phyloP scores from a whole-genome alignment of 1,284 basidiomycete species.

The Pseudozyma sp. region DNA sequence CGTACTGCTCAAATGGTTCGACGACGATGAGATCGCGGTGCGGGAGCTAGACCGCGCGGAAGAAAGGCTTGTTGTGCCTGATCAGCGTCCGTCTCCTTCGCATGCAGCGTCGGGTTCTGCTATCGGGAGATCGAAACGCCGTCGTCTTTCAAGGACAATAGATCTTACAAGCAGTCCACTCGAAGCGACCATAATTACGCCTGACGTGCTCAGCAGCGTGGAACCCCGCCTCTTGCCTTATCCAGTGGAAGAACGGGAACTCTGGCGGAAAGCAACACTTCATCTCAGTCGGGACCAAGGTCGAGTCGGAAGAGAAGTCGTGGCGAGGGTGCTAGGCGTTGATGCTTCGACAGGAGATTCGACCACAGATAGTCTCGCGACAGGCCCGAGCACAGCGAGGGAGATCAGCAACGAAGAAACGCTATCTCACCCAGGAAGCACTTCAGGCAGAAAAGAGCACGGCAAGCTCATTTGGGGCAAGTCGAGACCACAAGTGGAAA shows the following conservation, averaged over 20 bases:
- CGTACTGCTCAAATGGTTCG: slow-evolving; percentile 22
- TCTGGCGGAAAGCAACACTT: slow-evolving; percentile 23
- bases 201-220: slow-evolving; percentile 24
- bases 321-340: slow-evolving; percentile 32
- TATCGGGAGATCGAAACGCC: slow-evolving; percentile 7
- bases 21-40: slow-evolving; percentile 6
- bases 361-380: slow-evolving; percentile 20
- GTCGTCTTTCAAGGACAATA: slow-evolving; percentile 8
- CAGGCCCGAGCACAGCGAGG: slow-evolving; percentile 12
- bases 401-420: neutral
- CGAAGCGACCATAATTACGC: slow-evolving; percentile 8
- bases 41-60: slow-evolving; percentile 24
- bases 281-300: slow-evolving; percentile 16
- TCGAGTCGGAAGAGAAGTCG: slow-evolving; percentile 12
- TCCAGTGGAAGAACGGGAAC: slow-evolving; percentile 3
- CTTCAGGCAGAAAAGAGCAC: slow-evolving; percentile 19
- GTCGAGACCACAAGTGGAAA: slow-evolving; percentile 9
- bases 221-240: slow-evolving; percentile 27
- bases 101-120: neutral
- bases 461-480: slow-evolving; percentile 39
- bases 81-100: neutral
- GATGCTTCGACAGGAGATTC: slow-evolving; percentile 19
- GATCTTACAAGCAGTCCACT: neutral
- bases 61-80: slow-evolving; percentile 21
- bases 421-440: slow-evolving; percentile 1